Conservation (phyloP, 2,329 filamentous ascomycete genomes). For the Claviceps sp. region DNA sequence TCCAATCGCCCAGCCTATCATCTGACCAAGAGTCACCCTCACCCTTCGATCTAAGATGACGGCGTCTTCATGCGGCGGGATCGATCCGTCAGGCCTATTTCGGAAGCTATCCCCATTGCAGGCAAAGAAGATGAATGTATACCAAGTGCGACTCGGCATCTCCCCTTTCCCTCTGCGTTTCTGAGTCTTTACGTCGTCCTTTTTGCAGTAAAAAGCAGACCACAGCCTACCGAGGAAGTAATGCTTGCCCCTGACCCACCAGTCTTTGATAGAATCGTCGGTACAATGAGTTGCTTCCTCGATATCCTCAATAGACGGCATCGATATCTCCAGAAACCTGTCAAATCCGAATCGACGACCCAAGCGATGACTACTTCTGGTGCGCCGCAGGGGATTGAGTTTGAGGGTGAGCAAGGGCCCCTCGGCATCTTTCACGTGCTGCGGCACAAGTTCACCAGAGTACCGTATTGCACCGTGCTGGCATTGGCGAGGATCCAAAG, state of each 20-base stretch:
- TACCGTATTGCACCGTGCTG: conserved; percentile 28
- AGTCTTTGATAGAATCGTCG: conserved; percentile 17
- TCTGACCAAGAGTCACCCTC: conserved; percentile 22
- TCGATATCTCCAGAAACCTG: conserved; percentile 41
- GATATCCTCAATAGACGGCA: conserved; percentile 29
- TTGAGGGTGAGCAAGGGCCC: conserved; percentile 32
- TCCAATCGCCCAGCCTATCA: conserved; percentile 41
- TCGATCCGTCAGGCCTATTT: background rate
- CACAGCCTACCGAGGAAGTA: conserved; percentile 33
- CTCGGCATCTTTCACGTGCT: conserved; percentile 11
- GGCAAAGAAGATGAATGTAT: conserved; percentile 38
- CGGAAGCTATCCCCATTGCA: conserved; percentile 33
- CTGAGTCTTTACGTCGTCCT: conserved; percentile 21
- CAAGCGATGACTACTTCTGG: conserved; percentile 38
- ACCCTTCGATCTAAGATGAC: conserved; percentile 12
- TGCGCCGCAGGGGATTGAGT: conserved; percentile 29
- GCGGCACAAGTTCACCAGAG: conserved; percentile 27
- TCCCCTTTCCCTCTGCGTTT: background rate
- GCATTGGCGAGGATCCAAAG: conserved; percentile 22
- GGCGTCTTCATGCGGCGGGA: conserved; percentile 15
- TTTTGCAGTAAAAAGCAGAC: conserved; percentile 32
- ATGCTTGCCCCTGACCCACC: conserved; percentile 21
- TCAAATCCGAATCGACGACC: conserved; percentile 43
- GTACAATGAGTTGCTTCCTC: conserved; percentile 17
- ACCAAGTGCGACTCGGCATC: background rate